phyloP scores from a whole-genome alignment of 1,284 basidiomycete species.

The Ceratobasidium sp. region DNA sequence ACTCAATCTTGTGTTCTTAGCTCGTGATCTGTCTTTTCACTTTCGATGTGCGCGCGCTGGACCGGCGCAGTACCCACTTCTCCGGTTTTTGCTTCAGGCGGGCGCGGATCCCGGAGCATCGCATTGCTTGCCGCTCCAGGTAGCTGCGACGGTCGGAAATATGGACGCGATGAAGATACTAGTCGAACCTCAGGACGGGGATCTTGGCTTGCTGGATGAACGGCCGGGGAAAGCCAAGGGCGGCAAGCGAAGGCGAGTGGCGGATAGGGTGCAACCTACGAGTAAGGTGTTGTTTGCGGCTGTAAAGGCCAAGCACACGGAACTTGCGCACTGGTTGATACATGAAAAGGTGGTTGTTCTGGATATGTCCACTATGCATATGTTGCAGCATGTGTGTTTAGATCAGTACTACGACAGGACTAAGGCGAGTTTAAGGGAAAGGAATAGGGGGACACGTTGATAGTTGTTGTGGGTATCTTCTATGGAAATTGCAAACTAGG shows the following conservation, averaged over 20 bases:
- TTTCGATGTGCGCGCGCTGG: constrained; percentile 35
- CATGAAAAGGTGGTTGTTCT: constrained; percentile 40
- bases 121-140: constrained; percentile 72
- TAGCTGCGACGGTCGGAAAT: constrained; percentile 81
- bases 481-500: no score
- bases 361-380: constrained; percentile 52
- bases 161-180: constrained; percentile 78
- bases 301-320: constrained; percentile 68
- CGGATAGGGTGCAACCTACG: constrained; percentile 72
- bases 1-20: constrained; percentile 15
- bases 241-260: constrained; percentile 68
- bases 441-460: no score
- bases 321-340: constrained; percentile 37
- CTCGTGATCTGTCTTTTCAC: constrained; percentile 28
- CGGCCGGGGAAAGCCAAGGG: constrained; percentile 5
- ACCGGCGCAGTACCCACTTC: constrained; percentile 62
- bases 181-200: constrained; percentile 70
- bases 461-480: no score
- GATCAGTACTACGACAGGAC: background rate
- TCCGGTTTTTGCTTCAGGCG: constrained; percentile 75
- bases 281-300: constrained; percentile 74
- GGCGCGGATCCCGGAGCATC: constrained; percentile 78
- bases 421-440: no score
- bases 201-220: background rate
- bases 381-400: constrained; percentile 71